These are phyloP conservation scores for Apiospora koreana DNA, from an alignment of 2,329 filamentous ascomycete species.

Conservation along the genomic window DNA sequence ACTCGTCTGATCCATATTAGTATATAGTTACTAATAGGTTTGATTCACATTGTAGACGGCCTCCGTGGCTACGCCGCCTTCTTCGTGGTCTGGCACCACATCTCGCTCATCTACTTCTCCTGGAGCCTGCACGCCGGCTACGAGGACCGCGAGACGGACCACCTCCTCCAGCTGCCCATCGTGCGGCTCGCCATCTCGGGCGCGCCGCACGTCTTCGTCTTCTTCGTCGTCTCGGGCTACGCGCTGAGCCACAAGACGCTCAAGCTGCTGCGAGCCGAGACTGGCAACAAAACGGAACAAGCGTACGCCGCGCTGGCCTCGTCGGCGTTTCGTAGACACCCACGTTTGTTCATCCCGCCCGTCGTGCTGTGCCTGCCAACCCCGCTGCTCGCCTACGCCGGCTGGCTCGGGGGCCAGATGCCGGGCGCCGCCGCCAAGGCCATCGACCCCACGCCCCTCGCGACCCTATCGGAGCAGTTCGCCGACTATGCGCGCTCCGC, in stretches of 20 bases:
- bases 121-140: constrained; percentile 32
- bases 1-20: neutral
- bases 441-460: constrained; percentile 20
- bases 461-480: constrained; percentile 22
- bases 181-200: constrained; percentile 38
- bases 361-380: constrained; percentile 21
- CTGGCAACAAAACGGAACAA: constrained; percentile 19
- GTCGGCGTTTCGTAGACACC: constrained; percentile 29
- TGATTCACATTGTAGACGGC: constrained; percentile 39
- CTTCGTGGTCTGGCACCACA: constrained; percentile 54
- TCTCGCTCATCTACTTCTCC: constrained; percentile 31
- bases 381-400: constrained; percentile 20
- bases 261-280: constrained; percentile 24
- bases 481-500: constrained; percentile 18
- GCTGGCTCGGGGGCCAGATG: constrained; percentile 22
- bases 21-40: neutral
- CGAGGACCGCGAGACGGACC: constrained; percentile 17
- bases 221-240: constrained; percentile 45
- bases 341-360: constrained; percentile 29
- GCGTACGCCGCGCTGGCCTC: constrained; percentile 26
- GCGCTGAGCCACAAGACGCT: constrained; percentile 39
- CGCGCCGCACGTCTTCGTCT: constrained; percentile 40
- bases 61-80: constrained; percentile 57
- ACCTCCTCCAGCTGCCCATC: constrained; percentile 36
- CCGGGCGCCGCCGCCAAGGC: constrained; percentile 21